A percentile compares a stretch with the other conserved stretches of the same genome.
Conservation (phyloP, 164 flowering plant genomes). For the Liquidambar formosana region DNA sequence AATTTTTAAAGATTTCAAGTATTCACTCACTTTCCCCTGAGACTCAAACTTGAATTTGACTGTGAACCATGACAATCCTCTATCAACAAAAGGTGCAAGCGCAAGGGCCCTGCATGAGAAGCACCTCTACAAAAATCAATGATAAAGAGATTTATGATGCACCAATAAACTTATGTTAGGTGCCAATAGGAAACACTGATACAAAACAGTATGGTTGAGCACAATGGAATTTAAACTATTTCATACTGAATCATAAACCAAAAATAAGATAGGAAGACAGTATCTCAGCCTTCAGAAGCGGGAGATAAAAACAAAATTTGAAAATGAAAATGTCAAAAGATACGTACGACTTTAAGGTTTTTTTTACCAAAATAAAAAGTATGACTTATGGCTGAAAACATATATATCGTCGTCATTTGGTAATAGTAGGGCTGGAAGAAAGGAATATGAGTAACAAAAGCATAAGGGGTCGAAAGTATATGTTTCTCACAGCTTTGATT, state of each 20-base stretch:
- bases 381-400: too few relatives aligned
- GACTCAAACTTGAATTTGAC: conserved; percentile 60
- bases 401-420: too few relatives aligned
- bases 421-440: not conserved
- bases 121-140: conserved; percentile 6
- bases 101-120: conserved; percentile 75
- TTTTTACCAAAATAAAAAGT: too few relatives aligned
- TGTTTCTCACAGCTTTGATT: not conserved
- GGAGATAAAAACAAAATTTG: too few relatives aligned
- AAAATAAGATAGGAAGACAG: too few relatives aligned
- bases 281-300: too few relatives aligned
- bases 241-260: not conserved
- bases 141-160: not conserved
- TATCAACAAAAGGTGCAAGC: conserved; percentile 81
- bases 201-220: not conserved
- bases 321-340: too few relatives aligned
- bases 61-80: conserved; percentile 84
- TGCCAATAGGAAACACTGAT: not conserved
- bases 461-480: not conserved
- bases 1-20: not conserved
- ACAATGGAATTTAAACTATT: not conserved
- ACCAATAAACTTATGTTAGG: not conserved
- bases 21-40: conserved; percentile 54
- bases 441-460: not conserved
- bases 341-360: too few relatives aligned